phyloP scores from a whole-genome alignment of 169 alveolate species.

The Cryptosporidium baileyi region DNA sequence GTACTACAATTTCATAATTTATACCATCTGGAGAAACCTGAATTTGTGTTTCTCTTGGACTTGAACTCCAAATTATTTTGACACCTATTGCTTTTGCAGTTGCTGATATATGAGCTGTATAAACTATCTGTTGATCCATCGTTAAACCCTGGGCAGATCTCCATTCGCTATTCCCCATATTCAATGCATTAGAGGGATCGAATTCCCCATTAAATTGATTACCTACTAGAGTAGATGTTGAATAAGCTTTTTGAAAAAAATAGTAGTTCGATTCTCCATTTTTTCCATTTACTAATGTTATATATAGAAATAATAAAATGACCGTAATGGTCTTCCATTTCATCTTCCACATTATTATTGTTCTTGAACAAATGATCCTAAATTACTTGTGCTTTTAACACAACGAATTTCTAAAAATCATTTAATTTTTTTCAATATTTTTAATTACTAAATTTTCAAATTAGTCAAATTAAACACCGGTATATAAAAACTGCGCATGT shows the following conservation, averaged over 20 bases:
- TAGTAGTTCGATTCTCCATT: conserved; percentile 48
- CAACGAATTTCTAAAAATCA: conserved; percentile 49
- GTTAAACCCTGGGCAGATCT: conserved; percentile 40
- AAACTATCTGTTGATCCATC: conserved; percentile 38
- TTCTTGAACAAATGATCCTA: not conserved
- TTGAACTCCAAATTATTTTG: conserved; percentile 58
- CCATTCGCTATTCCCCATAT: conserved; percentile 62
- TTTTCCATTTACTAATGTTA: conserved; percentile 1
- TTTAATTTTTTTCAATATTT: conserved; percentile 5
- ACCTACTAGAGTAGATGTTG: conserved; percentile 49
- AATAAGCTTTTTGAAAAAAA: conserved; percentile 30
- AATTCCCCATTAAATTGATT: conserved; percentile 49
- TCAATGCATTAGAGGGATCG: conserved; percentile 63
- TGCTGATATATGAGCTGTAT: conserved; percentile 57
- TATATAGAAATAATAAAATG: not conserved
- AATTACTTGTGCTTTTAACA: conserved; percentile 33
- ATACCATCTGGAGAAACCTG: conserved; percentile 76
- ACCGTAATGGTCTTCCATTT: conserved; percentile 21
- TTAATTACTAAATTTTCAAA: not conserved
- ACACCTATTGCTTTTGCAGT: conserved; percentile 60
- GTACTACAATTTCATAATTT: conserved; percentile 71
- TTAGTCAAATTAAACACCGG: conserved; percentile 11
- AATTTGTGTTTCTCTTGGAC: conserved; percentile 69
- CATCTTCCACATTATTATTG: not conserved
- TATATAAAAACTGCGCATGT: conserved; percentile 59